Conservation (phyloP, 305 asterid species). For the Fraxinus albicans region DNA sequence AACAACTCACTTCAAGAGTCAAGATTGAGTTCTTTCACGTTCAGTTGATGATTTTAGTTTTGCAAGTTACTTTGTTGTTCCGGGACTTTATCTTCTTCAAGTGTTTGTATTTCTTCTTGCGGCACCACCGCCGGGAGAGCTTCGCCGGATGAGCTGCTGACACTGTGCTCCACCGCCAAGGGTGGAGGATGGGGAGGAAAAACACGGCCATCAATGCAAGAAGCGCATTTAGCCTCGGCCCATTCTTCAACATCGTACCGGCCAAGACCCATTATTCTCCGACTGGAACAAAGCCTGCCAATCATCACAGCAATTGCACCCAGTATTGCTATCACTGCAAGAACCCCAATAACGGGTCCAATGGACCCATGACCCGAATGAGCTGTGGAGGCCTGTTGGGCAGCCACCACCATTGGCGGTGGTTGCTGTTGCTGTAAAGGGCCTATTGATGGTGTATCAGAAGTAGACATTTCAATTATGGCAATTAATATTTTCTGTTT, state of each 20-base stretch:
- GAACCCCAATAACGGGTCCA: conserved; percentile 77
- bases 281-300: conserved; percentile 76
- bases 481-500: background rate
- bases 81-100: background rate
- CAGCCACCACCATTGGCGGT: conserved; percentile 49
- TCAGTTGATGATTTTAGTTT: background rate
- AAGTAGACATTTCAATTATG: conserved; percentile 33
- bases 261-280: conserved; percentile 61
- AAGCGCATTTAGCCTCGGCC: conserved; percentile 66
- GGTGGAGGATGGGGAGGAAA: conserved; percentile 37
- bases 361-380: conserved; percentile 71
- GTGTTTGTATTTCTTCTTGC: background rate
- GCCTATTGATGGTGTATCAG: conserved; percentile 34
- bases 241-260: conserved; percentile 64
- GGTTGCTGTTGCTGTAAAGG: conserved; percentile 39
- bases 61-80: background rate
- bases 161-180: conserved; percentile 36
- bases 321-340: conserved; percentile 59
- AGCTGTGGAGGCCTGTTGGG: conserved; percentile 48
- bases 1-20: background rate
- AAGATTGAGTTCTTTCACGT: background rate
- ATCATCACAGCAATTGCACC: conserved; percentile 73
- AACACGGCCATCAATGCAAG: conserved; percentile 71
- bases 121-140: conserved; percentile 10
- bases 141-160: conserved; percentile 23